A percentile compares a stretch with the other conserved stretches of the same genome.
Conservation (phyloP, 306 rosid species). For the Fragaria vesca region DNA sequence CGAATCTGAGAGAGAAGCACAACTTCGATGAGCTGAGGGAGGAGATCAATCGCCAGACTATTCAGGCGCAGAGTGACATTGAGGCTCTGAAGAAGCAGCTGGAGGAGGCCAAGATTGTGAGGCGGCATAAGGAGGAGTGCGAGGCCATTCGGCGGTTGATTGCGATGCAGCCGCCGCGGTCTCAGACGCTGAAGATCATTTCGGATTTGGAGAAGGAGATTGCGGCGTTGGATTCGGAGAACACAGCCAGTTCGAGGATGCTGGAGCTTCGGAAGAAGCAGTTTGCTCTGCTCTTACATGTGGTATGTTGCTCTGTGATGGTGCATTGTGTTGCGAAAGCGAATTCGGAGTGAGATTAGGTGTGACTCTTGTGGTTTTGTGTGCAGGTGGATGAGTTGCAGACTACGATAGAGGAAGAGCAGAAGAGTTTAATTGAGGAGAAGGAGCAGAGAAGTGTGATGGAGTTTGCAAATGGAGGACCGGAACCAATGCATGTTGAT, state of each 20-base stretch:
- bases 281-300: conserved; percentile 75
- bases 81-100: conserved; percentile 68
- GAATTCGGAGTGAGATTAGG: neutral
- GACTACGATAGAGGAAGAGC: conserved; percentile 86
- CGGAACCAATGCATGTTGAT: conserved; percentile 49
- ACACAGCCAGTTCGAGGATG: conserved; percentile 63
- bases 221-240: conserved; percentile 58
- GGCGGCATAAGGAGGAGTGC: conserved; percentile 88
- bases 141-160: conserved; percentile 82
- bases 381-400: conserved; percentile 92
- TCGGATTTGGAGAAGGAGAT: conserved; percentile 67
- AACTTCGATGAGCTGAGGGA: conserved; percentile 79
- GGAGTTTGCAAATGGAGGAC: conserved; percentile 41
- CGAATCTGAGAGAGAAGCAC: conserved; percentile 80
- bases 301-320: conserved; percentile 46
- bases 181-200: conserved; percentile 55
- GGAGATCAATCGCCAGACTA: conserved; percentile 70
- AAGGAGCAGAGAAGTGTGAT: conserved; percentile 45
- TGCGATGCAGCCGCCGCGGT: conserved; percentile 62
- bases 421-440: conserved; percentile 63
- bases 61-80: conserved; percentile 70
- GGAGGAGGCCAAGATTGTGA: conserved; percentile 81
- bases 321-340: neutral
- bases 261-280: conserved; percentile 93
- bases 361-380: conserved; percentile 5